phyloP scores from a whole-genome alignment of 257 asterid species.

The Ilex asprella region DNA sequence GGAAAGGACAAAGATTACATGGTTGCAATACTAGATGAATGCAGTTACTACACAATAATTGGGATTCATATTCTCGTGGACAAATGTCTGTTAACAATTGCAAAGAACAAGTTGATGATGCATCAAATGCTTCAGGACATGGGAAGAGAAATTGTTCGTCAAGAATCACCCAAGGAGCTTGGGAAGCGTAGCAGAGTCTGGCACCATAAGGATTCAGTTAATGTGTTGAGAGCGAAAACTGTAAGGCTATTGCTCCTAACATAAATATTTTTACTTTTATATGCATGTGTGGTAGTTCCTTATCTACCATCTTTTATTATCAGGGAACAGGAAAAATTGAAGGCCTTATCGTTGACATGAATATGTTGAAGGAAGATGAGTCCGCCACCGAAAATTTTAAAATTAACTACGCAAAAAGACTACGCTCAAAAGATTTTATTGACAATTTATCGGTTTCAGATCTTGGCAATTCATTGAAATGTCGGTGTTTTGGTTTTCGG shows the following conservation, averaged over 20 bases:
- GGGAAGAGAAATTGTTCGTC: slow-evolving; percentile 7
- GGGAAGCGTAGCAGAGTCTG: not conserved
- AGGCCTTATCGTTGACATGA: not conserved
- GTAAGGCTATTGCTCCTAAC: not conserved
- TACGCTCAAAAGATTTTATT: no score
- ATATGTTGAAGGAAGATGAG: not conserved
- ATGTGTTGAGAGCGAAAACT: not conserved
- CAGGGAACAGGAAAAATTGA: not conserved
- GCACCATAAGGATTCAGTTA: not conserved
- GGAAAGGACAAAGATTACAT: slow-evolving; percentile 1
- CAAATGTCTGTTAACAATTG: slow-evolving; percentile 4
- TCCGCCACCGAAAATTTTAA: not conserved
- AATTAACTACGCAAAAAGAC: not conserved
- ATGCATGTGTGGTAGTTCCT: no score
- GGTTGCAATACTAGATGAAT: slow-evolving; percentile 2
- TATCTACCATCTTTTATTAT: no score
- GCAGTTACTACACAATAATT: slow-evolving; percentile 7
- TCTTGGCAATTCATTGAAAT: no score
- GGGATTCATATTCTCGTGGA: slow-evolving; percentile 10
- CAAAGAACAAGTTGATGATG: not conserved
- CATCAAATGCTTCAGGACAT: slow-evolving; percentile 1
- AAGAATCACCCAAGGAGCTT: not conserved
- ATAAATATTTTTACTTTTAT: not conserved
- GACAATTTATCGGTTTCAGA: no score
- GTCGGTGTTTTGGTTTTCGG: not conserved